phyloP scores from a whole-genome alignment of 2,329 filamentous ascomycete genomes.

The Helicocarpus griseus region DNA sequence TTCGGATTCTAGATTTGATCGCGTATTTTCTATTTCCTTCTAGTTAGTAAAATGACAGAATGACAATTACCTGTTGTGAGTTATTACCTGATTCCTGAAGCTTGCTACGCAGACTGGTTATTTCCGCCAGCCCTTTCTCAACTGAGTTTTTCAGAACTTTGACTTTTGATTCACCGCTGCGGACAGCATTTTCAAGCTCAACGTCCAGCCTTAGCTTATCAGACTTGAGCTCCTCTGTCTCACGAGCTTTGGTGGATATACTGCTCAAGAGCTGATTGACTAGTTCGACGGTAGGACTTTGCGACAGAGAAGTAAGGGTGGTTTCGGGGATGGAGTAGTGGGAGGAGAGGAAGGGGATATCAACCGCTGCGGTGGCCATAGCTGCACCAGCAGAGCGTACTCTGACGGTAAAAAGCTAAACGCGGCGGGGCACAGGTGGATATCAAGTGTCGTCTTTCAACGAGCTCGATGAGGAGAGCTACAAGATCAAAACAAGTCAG shows the following conservation, averaged over 20 bases:
- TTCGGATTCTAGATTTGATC: conserved; percentile 69
- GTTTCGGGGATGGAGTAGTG: conserved; percentile 49
- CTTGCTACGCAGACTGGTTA: conserved; percentile 70
- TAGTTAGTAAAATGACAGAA: conserved; percentile 11
- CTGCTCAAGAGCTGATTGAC: conserved; percentile 65
- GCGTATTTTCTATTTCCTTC: conserved; percentile 55
- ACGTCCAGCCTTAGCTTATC: conserved; percentile 86
- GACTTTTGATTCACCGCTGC: conserved; percentile 70
- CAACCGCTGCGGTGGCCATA: conserved; percentile 49
- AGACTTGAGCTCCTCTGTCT: conserved; percentile 70
- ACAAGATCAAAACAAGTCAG: conserved; percentile 1
- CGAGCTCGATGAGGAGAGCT: background rate
- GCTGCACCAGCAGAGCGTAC: conserved; percentile 6
- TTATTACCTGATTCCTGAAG: conserved; percentile 67
- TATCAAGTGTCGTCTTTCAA: background rate
- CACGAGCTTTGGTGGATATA: conserved; percentile 67
- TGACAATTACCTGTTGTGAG: background rate
- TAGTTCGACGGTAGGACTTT: conserved; percentile 62
- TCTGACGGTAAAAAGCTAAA: conserved; percentile 22
- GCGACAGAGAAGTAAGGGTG: conserved; percentile 46
- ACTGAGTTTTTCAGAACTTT: conserved; percentile 72
- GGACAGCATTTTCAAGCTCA: conserved; percentile 82
- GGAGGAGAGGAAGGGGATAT: conserved; percentile 50
- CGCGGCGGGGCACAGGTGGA: background rate
- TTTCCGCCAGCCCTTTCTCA: conserved; percentile 74